Evolutionary conservation across 1,139 yeast genomes (phyloP), one percentile per base, ranked within the genome.

Genomic region (Hansenula sp.): DNA sequence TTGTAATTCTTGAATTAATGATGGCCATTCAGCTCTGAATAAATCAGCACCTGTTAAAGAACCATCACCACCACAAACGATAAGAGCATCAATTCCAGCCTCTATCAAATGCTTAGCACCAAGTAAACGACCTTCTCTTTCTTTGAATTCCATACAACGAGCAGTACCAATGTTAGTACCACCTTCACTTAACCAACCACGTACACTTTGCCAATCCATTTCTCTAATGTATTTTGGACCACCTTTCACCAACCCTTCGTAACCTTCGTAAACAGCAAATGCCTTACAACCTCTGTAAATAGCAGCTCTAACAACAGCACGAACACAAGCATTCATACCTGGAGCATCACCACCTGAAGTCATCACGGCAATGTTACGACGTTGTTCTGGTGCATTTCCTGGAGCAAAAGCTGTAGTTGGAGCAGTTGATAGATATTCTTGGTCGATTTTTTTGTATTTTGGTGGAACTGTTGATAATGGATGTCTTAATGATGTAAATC

Each of bases 11-110:
- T 74, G 64, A 38, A 90, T 68, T 52, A 92, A 75, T 16, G 85
- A 74, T 5, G 96, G 96, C 98, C 98, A 92, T 65, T 92, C 97
- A 27, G 79, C 65, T 61, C 98, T 79, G 70, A 92, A 89, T 47
- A 85, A 69, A 61, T 92, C 97, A 13, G 98, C 98, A 54, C 98
- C 98, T 2, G 98, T 92, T 51, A 92, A 72, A 0, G 97, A 89
- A 41, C 98, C 98, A 60, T 92, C 98, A 66, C 98, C 98, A 57
- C 98, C 98, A 67, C 97, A 88, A n/a, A 92, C 97, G 53, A 92
- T 82, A 51, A 92, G 73, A 0, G 96, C 97, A 60, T 92, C 97
- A 48, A 92, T 90, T 45, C 97, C 97, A 43, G 86, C 82, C 40
- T 72, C 74, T 56, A 90, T 79, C 79, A 90, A 75, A 63, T 90